Conservation (phyloP, 305 asterid genomes). For the Solanum hybrid region DNA sequence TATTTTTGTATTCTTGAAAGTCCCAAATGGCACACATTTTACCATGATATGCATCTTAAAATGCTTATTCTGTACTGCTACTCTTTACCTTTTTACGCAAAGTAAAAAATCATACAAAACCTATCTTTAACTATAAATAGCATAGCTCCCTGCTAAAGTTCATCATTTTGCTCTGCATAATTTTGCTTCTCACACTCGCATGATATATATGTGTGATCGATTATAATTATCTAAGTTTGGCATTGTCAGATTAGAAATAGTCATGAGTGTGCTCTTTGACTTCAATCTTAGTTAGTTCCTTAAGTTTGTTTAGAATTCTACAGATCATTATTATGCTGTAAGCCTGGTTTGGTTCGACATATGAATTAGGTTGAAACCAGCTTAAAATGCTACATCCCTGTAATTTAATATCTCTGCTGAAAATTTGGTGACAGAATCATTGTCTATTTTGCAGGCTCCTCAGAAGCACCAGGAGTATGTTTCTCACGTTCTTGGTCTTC, state of each 20-base stretch:
- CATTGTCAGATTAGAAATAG: background rate
- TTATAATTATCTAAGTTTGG: background rate
- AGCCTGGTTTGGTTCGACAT: background rate
- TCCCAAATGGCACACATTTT: background rate
- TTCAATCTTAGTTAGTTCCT: background rate
- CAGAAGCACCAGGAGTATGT: slow-evolving; percentile 89
- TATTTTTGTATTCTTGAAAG: background rate
- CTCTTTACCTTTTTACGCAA: background rate
- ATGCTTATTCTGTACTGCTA: background rate
- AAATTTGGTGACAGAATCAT: background rate
- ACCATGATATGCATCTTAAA: background rate
- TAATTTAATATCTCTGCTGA: background rate
- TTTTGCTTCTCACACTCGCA: background rate
- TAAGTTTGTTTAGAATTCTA: background rate
- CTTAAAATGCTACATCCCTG: background rate
- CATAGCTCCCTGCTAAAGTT: background rate
- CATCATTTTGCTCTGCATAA: background rate
- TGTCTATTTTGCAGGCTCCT: slow-evolving; percentile 50
- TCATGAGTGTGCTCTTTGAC: background rate
- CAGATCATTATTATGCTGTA: background rate
- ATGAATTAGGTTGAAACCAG: background rate
- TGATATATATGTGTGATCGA: background rate
- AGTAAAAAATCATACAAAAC: background rate
- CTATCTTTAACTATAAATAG: background rate
- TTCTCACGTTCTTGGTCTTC: slow-evolving; percentile 76